A percentile compares a stretch with the other conserved stretches of the same genome.
Evolutionary conservation across 2,329 filamentous ascomycete genomes (phyloP).

Genomic region (Arachnomyces sp.): DNA sequence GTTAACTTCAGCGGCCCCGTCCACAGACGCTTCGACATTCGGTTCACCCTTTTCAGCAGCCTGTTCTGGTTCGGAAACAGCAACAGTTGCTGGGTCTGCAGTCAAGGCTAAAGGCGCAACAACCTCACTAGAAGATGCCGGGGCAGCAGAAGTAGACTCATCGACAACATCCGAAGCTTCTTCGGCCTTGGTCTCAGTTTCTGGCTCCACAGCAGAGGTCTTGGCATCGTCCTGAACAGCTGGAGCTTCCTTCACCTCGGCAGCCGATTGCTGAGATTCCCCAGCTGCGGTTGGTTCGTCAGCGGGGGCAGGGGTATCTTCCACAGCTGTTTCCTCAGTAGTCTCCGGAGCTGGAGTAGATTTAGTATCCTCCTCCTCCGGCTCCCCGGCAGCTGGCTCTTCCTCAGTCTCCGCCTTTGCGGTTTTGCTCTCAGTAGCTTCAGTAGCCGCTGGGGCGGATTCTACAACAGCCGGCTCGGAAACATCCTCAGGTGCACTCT

Average conservation of each 20-base stretch:
- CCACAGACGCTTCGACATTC: not conserved
- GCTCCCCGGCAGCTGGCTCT: not conserved
- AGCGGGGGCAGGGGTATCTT: not conserved
- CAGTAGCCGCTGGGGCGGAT: not conserved
- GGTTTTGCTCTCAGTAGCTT: not conserved
- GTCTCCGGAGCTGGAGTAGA: not conserved
- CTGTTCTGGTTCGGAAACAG: no score
- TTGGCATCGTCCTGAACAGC: not conserved
- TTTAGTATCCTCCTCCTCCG: not conserved
- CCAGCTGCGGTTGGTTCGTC: not conserved
- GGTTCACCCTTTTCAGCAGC: not conserved
- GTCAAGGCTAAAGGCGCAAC: no score
- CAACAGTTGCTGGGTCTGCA: no score
- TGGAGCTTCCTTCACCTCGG: not conserved
- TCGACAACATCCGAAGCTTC: not conserved
- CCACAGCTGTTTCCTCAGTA: not conserved
- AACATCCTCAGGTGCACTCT: constrained; percentile 1
- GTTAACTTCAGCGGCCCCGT: not conserved
- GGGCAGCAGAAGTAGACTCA: not conserved
- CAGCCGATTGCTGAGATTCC: not conserved
- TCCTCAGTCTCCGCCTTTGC: not conserved
- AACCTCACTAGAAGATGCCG: not conserved
- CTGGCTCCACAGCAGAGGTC: not conserved
- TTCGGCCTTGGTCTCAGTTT: not conserved
- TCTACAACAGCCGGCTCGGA: not conserved